A percentile compares a stretch with the other conserved stretches of the same genome.
These are phyloP conservation scores for Pharus latifolius DNA, from an alignment of 176 grass and related monocot species.

Conservation along the genomic window DNA sequence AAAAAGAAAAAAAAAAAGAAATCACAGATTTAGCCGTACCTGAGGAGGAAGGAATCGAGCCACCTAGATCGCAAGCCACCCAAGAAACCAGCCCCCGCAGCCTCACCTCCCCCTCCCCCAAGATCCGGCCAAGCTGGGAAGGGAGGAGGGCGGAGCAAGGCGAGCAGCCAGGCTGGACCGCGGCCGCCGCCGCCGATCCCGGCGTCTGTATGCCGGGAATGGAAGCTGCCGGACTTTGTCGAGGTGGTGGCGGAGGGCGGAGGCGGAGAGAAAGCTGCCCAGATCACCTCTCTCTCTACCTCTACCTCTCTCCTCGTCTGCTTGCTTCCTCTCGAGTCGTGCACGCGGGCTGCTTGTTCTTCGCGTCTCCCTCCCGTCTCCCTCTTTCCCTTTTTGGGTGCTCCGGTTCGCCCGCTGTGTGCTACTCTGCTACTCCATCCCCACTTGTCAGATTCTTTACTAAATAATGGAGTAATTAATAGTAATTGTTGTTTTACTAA, in stretches of 20 bases:
- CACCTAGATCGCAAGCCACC: background rate
- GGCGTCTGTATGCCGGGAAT: background rate
- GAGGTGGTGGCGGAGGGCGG: background rate
- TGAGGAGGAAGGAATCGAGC: background rate
- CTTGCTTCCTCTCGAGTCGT: no score
- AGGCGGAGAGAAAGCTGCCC: background rate
- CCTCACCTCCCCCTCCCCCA: background rate
- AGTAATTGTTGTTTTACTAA: no score
- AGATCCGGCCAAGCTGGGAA: constrained; percentile 10
- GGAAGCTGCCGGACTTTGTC: background rate
- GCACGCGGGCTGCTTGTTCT: no score
- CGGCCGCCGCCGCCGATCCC: background rate
- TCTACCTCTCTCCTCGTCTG: no score
- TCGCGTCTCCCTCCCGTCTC: no score
- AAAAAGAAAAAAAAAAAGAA: background rate
- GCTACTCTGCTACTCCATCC: no score
- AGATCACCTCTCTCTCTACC: no score
- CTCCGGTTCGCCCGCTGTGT: no score
- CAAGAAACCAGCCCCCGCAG: background rate
- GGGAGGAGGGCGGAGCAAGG: background rate
- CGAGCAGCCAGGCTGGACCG: background rate
- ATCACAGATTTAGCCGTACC: constrained; percentile 3
- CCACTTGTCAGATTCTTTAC: no score
- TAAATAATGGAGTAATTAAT: no score
- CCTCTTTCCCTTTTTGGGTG: no score